Conservation (phyloP, 2,329 filamentous ascomycete species). For the Colletotrichum karsti region DNA sequence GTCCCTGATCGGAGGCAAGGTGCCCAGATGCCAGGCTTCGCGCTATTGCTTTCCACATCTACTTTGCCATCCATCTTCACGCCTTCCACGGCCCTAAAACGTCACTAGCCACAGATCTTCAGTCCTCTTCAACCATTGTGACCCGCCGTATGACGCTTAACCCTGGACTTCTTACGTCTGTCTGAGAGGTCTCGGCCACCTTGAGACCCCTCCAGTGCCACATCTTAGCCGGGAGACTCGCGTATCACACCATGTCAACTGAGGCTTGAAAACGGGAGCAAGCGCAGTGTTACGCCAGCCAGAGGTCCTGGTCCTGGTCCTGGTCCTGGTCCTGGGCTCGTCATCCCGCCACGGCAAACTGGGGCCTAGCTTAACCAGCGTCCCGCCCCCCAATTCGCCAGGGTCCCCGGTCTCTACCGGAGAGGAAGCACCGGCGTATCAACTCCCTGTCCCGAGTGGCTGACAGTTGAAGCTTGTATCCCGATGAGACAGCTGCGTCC, state of each 20-base stretch:
- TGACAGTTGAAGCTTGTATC: constrained; percentile 26
- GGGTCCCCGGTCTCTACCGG: constrained; percentile 12
- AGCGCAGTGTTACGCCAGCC: constrained; percentile 23
- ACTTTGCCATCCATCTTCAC: constrained; percentile 2
- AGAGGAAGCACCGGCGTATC: constrained; percentile 17
- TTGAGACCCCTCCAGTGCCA: background rate
- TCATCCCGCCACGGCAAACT: constrained; percentile 24
- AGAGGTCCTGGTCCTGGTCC: background rate
- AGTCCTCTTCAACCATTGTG: constrained; percentile 14
- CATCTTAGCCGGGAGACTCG: background rate
- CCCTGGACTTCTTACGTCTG: constrained; percentile 7
- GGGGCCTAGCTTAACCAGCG: background rate
- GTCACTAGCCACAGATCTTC: constrained; percentile 31
- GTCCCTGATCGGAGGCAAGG: constrained; percentile 16
- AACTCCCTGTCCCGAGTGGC: constrained; percentile 12
- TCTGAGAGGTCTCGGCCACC: background rate
- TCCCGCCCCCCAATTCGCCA: background rate
- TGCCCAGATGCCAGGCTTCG: background rate
- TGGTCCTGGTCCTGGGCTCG: background rate
- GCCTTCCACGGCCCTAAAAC: constrained; percentile 22
- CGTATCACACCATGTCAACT: background rate
- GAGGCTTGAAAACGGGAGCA: constrained; percentile 26
- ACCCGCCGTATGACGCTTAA: constrained; percentile 23
- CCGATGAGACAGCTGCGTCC: constrained; percentile 19
- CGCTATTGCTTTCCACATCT: background rate